Percentiles rank a stretch among this genome's conserved stretches.
Evolutionary conservation across 2,329 filamentous ascomycete genomes (phyloP).

Genomic region (Trichoderma afroharzianum): DNA sequence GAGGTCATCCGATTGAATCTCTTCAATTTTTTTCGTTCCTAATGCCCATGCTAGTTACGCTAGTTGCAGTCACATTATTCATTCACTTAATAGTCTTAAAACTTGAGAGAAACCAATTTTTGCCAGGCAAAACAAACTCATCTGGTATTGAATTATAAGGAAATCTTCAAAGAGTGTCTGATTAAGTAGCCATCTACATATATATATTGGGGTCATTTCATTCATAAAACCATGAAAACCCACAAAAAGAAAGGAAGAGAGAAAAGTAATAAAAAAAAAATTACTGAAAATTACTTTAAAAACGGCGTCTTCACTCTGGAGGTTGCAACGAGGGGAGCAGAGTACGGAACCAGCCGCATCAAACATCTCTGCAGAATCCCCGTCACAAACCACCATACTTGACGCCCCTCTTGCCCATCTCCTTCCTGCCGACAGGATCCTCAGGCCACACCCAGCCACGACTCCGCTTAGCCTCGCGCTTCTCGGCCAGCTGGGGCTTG

Average conservation of each 20-base stretch:
- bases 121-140: neutral
- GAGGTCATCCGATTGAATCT: neutral
- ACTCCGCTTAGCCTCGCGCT: slow-evolving; percentile 69
- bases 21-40: neutral
- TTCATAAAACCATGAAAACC: neutral
- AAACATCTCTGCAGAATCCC: neutral
- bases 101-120: neutral
- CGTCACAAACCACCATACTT: slow-evolving; percentile 42
- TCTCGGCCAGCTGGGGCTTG: slow-evolving; percentile 67
- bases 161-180: neutral
- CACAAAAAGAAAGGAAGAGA: neutral
- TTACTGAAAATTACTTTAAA: neutral
- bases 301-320: neutral
- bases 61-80: too few relatives aligned
- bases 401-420: slow-evolving; percentile 64
- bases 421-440: slow-evolving; percentile 67
- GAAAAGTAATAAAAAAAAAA: neutral
- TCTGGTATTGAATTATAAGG: neutral
- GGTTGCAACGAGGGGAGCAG: neutral
- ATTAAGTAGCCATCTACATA: neutral
- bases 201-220: neutral
- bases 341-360: slow-evolving; percentile 2
- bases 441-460: slow-evolving; percentile 75
- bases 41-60: too few relatives aligned
- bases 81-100: neutral